phyloP scores from a whole-genome alignment of 192 early-diverging fungal species.

The Powellomyces hirtus region DNA sequence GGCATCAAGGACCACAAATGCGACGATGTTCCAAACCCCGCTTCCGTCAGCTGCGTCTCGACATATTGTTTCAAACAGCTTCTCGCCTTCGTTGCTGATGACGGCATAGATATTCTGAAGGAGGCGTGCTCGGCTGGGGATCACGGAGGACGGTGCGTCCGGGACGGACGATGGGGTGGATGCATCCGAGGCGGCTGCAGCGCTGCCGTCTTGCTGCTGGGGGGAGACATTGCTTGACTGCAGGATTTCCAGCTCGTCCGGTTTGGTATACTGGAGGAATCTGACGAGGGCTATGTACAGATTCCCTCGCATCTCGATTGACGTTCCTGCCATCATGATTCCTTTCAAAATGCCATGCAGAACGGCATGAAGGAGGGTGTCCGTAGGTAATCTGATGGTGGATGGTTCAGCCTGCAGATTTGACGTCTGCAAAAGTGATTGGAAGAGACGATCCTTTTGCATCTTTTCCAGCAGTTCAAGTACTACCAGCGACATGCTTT shows the following conservation, averaged over 20 bases:
- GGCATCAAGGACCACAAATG: constrained; percentile 74
- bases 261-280: constrained; percentile 63
- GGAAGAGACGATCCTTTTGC: constrained; percentile 50
- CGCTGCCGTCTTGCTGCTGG: neutral
- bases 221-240: neutral
- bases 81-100: constrained; percentile 45
- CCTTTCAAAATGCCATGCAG: constrained; percentile 57
- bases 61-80: constrained; percentile 69
- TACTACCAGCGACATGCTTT: constrained; percentile 54
- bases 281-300: constrained; percentile 74
- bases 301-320: constrained; percentile 69
- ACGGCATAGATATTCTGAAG: constrained; percentile 23
- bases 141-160: neutral
- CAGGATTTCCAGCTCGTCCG: constrained; percentile 20
- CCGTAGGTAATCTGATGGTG: constrained; percentile 28
- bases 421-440: constrained; percentile 50
- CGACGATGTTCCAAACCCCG: constrained; percentile 80
- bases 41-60: constrained; percentile 81
- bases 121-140: constrained; percentile 5
- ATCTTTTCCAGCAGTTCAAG: constrained; percentile 58
- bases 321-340: constrained; percentile 55
- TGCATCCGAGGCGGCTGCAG: neutral
- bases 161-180: neutral
- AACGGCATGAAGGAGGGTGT: constrained; percentile 35
- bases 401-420: constrained; percentile 7